phyloP scores from a whole-genome alignment of 2,329 filamentous ascomycete genomes.

The Chaetomiaceae sp. region DNA sequence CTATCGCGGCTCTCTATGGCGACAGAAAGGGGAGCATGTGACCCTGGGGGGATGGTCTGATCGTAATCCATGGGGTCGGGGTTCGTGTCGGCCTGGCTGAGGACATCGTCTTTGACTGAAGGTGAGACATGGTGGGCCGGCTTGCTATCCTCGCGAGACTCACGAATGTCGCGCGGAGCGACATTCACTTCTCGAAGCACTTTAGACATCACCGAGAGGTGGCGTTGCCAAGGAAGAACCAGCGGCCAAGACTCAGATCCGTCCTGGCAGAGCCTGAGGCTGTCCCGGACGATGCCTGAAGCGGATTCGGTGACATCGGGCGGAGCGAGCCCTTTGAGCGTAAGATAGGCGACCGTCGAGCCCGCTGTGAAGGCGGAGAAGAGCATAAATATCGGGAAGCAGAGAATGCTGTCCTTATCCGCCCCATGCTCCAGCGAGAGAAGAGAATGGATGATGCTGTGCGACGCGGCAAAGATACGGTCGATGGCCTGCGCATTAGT shows the following conservation, averaged over 20 bases:
- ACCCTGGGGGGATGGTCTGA: conserved; percentile 36
- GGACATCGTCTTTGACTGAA: conserved; percentile 51
- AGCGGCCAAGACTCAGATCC: conserved; percentile 57
- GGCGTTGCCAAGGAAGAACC: conserved; percentile 56
- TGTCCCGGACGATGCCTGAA: conserved; percentile 53
- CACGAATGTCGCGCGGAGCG: conserved; percentile 31
- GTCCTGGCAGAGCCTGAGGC: conserved; percentile 55
- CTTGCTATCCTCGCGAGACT: conserved; percentile 35
- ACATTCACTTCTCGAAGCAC: conserved; percentile 52
- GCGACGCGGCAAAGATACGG: conserved; percentile 54
- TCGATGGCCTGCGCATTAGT: conserved; percentile 51
- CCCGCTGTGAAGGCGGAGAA: conserved; percentile 59
- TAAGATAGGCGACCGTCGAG: conserved; percentile 58
- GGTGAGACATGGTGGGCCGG: conserved; percentile 33
- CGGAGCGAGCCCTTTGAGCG: conserved; percentile 57
- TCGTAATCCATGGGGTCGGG: conserved; percentile 57
- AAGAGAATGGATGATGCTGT: conserved; percentile 54
- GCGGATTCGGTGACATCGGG: conserved; percentile 54
- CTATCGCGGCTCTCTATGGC: conserved; percentile 45
- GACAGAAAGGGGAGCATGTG: conserved; percentile 32
- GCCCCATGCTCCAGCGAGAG: conserved; percentile 51
- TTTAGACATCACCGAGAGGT: conserved; percentile 58
- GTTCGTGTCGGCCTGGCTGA: conserved; percentile 52
- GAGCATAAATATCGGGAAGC: conserved; percentile 60
- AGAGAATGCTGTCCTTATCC: conserved; percentile 56